Evolutionary conservation across 2,329 filamentous ascomycete genomes (phyloP).

Genomic region (Acephala macrosclerotiorum): DNA sequence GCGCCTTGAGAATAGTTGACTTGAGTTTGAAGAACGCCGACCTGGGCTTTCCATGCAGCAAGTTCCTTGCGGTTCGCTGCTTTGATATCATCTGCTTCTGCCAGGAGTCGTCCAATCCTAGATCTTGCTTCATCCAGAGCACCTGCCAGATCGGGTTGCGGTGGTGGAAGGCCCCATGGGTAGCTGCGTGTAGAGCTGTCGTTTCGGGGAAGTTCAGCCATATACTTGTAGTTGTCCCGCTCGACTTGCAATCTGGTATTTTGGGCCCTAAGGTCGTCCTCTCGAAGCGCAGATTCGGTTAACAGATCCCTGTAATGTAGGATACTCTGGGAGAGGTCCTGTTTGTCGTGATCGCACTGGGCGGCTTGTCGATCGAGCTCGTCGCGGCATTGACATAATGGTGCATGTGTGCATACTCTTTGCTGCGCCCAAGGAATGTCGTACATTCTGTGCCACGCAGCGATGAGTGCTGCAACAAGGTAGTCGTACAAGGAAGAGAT

Average conservation of each 20-base stretch:
- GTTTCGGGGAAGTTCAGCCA: neutral
- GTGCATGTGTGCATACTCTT: neutral
- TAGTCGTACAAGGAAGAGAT: neutral
- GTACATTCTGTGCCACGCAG: neutral
- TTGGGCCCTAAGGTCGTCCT: neutral
- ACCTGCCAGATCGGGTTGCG: neutral
- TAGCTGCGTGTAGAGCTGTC: neutral
- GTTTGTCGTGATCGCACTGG: neutral
- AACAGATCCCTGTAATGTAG: neutral
- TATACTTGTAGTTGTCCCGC: neutral
- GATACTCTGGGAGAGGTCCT: neutral
- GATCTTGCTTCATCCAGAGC: neutral
- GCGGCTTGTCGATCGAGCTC: neutral
- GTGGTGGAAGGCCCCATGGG: neutral
- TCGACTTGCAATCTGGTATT: neutral
- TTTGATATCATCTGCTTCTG: neutral
- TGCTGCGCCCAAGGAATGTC: neutral
- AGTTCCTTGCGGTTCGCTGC: neutral
- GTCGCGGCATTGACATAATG: neutral
- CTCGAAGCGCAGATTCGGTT: neutral
- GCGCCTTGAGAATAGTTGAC: conserved; percentile 14
- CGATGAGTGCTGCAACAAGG: neutral
- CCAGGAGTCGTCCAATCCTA: neutral
- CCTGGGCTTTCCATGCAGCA: neutral
- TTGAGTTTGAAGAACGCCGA: conserved; percentile 15